Base-by-base conservation (phyloP, 2,329 filamentous ascomycete species). In the Rhexocercosporidium sp. region DNA sequence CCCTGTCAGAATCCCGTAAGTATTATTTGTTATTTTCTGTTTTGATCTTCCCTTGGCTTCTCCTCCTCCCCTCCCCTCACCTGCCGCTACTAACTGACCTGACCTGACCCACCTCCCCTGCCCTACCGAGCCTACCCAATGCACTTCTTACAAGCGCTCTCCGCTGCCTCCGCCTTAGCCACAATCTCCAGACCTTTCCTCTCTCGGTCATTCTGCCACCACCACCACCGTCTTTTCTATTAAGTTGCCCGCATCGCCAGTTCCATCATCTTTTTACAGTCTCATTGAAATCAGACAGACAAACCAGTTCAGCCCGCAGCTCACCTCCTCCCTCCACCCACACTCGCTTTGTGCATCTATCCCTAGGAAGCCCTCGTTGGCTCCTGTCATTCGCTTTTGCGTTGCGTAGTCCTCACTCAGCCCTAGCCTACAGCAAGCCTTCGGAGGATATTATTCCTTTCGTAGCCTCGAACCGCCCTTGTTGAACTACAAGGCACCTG, bases 371-470 rank as follows among this genome's bases (percentile, higher is more conserved):
- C 88, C 88, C 88, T 90, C 88, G 88, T 85, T 82, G 88, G 84
- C 88, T 90, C 88, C 88, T 89, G 87, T 90, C 88, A 88, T 87
- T 90, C 88, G 88, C 88, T 90, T 89, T 77, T 76, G 72, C 72
- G 70, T 74, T 70, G 67, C 67, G 66, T 71, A 69, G 66, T 66
- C 66, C 54, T 71, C 68, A 70, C 70, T 75, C 74, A 74, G 72
- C 73, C 73, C 69, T 70, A 69, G 69, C 64, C 64, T 66, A 63
- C 71, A 70, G 69, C 74, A 75, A 74, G 70, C 70, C 71, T 71
- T 76, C 72, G 72, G 75, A 72, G 64, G 60, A 72, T 68, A 67
- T 65, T 64, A 16, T 67, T 68, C 64, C 67, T 65, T 66, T 67
- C 62, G 41, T 69, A 70, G 68, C 69, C 70, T 69, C 63, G 64